Percentiles rank a stretch among this genome's conserved stretches.
These are phyloP conservation scores for Phellinidium pouzarii DNA, from an alignment of 1,284 basidiomycete species.

Conservation along the genomic window DNA sequence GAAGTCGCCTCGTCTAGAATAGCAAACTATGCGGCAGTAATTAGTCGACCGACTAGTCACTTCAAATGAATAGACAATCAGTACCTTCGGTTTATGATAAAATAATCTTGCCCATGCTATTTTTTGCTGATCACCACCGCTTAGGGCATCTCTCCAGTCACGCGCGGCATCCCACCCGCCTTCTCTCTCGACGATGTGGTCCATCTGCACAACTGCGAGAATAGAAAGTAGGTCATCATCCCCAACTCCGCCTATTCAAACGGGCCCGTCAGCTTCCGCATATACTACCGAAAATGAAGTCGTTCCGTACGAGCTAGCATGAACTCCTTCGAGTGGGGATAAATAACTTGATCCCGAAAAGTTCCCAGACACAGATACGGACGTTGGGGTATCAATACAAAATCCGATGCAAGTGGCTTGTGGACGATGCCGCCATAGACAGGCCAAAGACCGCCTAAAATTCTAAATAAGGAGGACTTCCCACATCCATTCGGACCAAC, in stretches of 20 bases:
- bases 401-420: constrained; percentile 85
- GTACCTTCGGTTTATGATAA: constrained; percentile 89
- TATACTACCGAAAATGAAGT: constrained; percentile 7
- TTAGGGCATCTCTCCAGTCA: constrained; percentile 92
- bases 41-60: not conserved
- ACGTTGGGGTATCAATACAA: constrained; percentile 93
- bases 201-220: constrained; percentile 81
- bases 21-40: constrained; percentile 64
- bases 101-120: constrained; percentile 97
- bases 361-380: constrained; percentile 93
- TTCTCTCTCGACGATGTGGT: constrained; percentile 86
- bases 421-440: constrained; percentile 92
- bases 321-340: constrained; percentile 76
- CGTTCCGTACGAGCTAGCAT: constrained; percentile 58
- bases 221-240: constrained; percentile 76
- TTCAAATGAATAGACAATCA: constrained; percentile 14
- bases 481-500: constrained; percentile 92
- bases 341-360: constrained; percentile 86
- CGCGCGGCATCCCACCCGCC: constrained; percentile 87
- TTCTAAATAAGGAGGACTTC: constrained; percentile 89
- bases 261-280: constrained; percentile 14
- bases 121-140: constrained; percentile 84
- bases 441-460: constrained; percentile 95
- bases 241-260: constrained; percentile 50
- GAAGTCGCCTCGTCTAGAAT: constrained; percentile 96